A percentile compares a stretch with the other conserved stretches of the same genome.
Evolutionary conservation across 1,284 basidiomycete genomes (phyloP).

Genomic region (Ustilago sp.): DNA sequence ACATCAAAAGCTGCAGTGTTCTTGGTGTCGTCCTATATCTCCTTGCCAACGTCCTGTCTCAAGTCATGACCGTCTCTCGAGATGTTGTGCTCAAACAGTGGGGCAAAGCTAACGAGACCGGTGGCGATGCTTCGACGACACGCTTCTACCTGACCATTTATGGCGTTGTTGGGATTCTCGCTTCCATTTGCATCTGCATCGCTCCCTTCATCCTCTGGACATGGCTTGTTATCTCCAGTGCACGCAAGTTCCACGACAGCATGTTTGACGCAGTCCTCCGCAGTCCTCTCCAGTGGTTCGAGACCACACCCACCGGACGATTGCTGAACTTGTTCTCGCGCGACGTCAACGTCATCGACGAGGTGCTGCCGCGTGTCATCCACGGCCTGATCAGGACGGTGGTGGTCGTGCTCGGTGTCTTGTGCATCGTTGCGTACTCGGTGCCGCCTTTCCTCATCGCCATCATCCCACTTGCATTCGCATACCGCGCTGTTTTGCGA

Average conservation of each 20-base stretch:
- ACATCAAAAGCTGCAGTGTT: conserved; percentile 59
- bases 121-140: conserved; percentile 35
- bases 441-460: conserved; percentile 80
- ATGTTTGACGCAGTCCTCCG: conserved; percentile 62
- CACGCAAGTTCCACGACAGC: conserved; percentile 64
- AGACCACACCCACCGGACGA: conserved; percentile 73
- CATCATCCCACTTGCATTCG: conserved; percentile 63
- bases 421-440: conserved; percentile 77
- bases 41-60: conserved; percentile 56
- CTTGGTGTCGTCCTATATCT: conserved; percentile 61
- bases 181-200: conserved; percentile 60
- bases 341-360: conserved; percentile 90
- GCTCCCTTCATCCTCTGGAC: conserved; percentile 66
- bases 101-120: conserved; percentile 60
- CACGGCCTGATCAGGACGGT: conserved; percentile 62
- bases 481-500: conserved; percentile 62
- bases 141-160: conserved; percentile 65
- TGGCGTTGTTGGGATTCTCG: conserved; percentile 59
- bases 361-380: conserved; percentile 67
- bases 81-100: conserved; percentile 68
- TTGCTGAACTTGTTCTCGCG: conserved; percentile 86
- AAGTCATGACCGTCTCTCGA: conserved; percentile 60
- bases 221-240: conserved; percentile 63
- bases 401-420: conserved; percentile 76
- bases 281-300: conserved; percentile 68